These are phyloP conservation scores for Ceratocystis papillata DNA, from an alignment of 2,329 filamentous ascomycete genomes.

Conservation along the genomic window DNA sequence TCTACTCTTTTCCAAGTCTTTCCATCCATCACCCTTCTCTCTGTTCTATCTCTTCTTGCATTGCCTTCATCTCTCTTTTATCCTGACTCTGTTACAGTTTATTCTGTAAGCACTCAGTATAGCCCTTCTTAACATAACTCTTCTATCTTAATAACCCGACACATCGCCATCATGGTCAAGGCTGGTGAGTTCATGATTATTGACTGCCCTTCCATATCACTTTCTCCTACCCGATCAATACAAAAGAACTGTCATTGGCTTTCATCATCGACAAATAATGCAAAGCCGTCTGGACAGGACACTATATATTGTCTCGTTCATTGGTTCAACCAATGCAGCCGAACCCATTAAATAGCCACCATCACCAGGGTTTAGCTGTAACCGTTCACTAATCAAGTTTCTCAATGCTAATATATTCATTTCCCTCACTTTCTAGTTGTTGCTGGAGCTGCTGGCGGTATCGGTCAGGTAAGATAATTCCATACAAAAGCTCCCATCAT, in stretches of 20 bases:
- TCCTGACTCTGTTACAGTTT: not conserved
- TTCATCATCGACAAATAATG: not conserved
- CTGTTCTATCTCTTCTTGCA: constrained; percentile 8
- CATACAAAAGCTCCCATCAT: not conserved
- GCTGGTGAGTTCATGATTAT: constrained; percentile 40
- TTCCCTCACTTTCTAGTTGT: constrained; percentile 46
- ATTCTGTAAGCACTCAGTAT: constrained; percentile 3
- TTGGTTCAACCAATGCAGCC: not conserved
- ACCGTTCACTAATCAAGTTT: constrained; percentile 3
- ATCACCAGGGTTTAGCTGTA: not conserved
- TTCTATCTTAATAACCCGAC: constrained; percentile 22
- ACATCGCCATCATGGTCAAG: constrained; percentile 44
- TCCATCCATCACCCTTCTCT: constrained; percentile 15
- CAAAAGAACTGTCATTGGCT: not conserved
- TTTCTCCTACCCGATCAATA: too few species aligned
- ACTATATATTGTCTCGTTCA: constrained; percentile 3
- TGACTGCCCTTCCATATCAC: not conserved
- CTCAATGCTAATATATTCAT: constrained; percentile 24
- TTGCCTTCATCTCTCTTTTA: constrained; percentile 6
- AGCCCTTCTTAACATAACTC: constrained; percentile 14
- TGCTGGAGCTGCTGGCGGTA: constrained; percentile 94
- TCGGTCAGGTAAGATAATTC: constrained; percentile 67
- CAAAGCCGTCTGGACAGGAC: not conserved
- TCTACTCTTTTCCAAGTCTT: constrained; percentile 14
- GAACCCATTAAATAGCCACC: not conserved